These are phyloP conservation scores for Calendula officinalis DNA, from an alignment of 129 eudicot genomes.

Conservation along the genomic window DNA sequence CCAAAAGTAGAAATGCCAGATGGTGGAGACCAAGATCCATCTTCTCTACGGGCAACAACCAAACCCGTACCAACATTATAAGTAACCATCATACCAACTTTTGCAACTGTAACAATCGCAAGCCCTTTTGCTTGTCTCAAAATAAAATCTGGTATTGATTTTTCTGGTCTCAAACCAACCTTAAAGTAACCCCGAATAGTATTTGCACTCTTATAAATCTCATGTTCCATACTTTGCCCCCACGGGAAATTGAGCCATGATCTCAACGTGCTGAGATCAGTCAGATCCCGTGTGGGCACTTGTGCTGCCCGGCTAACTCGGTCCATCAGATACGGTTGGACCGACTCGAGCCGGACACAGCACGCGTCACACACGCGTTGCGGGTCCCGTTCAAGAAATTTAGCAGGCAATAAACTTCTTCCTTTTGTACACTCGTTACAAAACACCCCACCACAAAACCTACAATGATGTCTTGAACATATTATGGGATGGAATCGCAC, in stretches of 20 bases:
- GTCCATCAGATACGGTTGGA: constrained; percentile 43
- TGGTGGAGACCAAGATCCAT: constrained; percentile 67
- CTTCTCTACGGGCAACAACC: constrained; percentile 59
- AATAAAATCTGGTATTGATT: constrained; percentile 46
- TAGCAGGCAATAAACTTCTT: constrained; percentile 50
- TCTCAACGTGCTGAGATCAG: constrained; percentile 45
- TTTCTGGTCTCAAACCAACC: constrained; percentile 51
- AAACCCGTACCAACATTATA: constrained; percentile 60
- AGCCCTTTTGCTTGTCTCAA: constrained; percentile 61
- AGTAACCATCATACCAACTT: constrained; percentile 53
- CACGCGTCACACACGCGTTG: constrained; percentile 59
- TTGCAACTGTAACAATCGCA: constrained; percentile 61
- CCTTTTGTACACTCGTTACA: constrained; percentile 58
- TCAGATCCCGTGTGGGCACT: constrained; percentile 46
- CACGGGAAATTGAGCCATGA: constrained; percentile 52
- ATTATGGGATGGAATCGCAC: constrained; percentile 52
- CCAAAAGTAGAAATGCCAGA: constrained; percentile 67
- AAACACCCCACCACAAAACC: constrained; percentile 57
- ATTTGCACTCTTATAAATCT: constrained; percentile 57
- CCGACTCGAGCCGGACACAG: constrained; percentile 43
- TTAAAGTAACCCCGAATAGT: constrained; percentile 51
- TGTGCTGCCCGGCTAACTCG: constrained; percentile 49
- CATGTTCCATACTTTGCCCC: constrained; percentile 57
- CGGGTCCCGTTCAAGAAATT: constrained; percentile 35
- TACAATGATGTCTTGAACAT: constrained; percentile 64